A percentile compares a stretch with the other conserved stretches of the same genome.
Evolutionary conservation across 768 basidiomycete species (phyloP).

Genomic region (Tricholoma sp.): DNA sequence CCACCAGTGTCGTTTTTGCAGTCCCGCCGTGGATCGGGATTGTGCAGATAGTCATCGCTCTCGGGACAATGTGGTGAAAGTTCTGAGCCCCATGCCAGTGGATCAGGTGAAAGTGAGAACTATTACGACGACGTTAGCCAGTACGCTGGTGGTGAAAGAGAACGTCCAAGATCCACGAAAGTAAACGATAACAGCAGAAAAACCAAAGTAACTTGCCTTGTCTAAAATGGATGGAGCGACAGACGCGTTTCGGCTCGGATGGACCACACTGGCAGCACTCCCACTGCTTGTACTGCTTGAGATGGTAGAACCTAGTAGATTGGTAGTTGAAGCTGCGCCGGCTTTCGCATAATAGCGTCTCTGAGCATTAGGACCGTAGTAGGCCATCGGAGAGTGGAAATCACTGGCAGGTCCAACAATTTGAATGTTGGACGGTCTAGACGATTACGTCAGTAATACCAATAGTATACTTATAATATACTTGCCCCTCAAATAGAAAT

Average conservation of each 20-base stretch:
- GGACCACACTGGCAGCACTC: conserved; percentile 19
- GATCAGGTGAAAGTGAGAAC: conserved; percentile 75
- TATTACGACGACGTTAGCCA: conserved; percentile 18
- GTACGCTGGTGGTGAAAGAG: neutral
- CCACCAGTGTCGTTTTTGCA: conserved; percentile 53
- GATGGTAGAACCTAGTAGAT: conserved; percentile 36
- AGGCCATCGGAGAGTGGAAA: conserved; percentile 21
- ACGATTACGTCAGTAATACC: neutral
- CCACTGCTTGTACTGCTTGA: conserved; percentile 22
- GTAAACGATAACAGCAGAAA: neutral
- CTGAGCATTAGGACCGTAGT: conserved; percentile 32
- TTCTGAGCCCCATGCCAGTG: conserved; percentile 66
- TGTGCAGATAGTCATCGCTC: conserved; percentile 69
- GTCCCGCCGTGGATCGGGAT: conserved; percentile 64
- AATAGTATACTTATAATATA: neutral
- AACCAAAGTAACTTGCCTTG: conserved; percentile 34
- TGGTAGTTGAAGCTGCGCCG: conserved; percentile 44
- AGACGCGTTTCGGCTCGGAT: conserved; percentile 21
- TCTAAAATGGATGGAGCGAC: conserved; percentile 48
- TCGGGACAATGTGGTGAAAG: conserved; percentile 53
- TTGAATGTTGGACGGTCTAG: neutral
- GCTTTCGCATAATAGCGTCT: conserved; percentile 35
- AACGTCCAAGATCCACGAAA: neutral
- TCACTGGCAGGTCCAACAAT: neutral
- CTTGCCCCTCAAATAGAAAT: neutral